phyloP scores from a whole-genome alignment of 768 basidiomycete genomes.

The Lactifluus volemus region DNA sequence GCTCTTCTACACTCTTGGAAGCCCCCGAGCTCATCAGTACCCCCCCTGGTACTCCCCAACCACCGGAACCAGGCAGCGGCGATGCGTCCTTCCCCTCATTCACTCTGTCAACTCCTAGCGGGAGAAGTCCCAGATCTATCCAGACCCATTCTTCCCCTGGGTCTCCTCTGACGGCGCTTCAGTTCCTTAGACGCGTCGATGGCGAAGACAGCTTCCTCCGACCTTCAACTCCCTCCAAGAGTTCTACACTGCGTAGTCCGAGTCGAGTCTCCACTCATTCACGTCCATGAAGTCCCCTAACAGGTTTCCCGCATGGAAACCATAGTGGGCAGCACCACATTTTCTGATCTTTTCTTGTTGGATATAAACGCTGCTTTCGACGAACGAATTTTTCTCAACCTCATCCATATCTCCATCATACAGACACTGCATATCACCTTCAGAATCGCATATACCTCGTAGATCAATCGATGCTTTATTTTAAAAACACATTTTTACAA shows the following conservation, averaged over 20 bases:
- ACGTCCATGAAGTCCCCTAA: conserved; percentile 5
- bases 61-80: conserved; percentile 53
- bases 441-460: conserved; percentile 8
- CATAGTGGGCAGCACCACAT: conserved; percentile 2
- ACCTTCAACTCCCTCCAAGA: conserved; percentile 58
- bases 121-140: conserved; percentile 37
- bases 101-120: conserved; percentile 42
- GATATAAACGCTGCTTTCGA: conserved; percentile 1
- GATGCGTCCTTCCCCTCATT: conserved; percentile 52
- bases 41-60: conserved; percentile 40
- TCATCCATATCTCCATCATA: not conserved
- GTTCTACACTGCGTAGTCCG: not conserved
- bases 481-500: conserved; percentile 7
- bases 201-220: conserved; percentile 43
- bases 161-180: conserved; percentile 71
- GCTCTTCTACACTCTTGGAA: conserved; percentile 61
- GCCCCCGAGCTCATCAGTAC: conserved; percentile 34
- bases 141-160: conserved; percentile 52
- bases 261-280: conserved; percentile 1
- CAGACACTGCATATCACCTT: conserved; percentile 3
- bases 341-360: not conserved
- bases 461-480: conserved; percentile 9
- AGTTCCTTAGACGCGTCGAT: conserved; percentile 79
- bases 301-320: conserved; percentile 19
- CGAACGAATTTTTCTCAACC: not conserved